phyloP scores from a whole-genome alignment of 179 eudicot species.

The Sideroxylon spinosum region DNA sequence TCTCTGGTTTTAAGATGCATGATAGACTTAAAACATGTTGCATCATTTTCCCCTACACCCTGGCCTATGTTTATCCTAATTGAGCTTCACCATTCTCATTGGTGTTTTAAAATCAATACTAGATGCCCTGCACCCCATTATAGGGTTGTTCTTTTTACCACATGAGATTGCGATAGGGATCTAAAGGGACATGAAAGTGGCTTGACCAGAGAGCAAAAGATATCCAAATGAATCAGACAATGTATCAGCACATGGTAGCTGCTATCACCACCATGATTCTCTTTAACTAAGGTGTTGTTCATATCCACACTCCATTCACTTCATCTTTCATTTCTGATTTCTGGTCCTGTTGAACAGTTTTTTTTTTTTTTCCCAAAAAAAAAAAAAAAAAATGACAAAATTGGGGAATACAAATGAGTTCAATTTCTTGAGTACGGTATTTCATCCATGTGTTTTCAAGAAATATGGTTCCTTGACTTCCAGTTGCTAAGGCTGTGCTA shows the following conservation, averaged over 20 bases:
- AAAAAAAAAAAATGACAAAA: too few relatives aligned
- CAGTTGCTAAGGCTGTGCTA: background rate
- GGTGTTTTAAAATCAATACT: background rate
- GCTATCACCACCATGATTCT: background rate
- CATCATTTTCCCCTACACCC: too few relatives aligned
- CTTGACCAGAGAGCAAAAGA: slow-evolving; percentile 13
- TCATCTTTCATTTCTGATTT: background rate
- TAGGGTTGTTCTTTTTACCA: background rate
- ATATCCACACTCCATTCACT: background rate
- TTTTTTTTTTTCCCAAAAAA: too few relatives aligned
- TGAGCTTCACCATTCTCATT: background rate
- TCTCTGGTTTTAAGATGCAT: background rate
- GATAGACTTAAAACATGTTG: background rate
- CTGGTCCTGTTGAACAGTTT: background rate
- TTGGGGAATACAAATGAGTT: too few relatives aligned
- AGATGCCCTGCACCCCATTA: background rate
- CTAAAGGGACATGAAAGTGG: background rate
- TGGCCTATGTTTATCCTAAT: background rate
- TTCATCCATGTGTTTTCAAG: background rate
- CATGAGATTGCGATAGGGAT: background rate
- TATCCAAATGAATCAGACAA: slow-evolving; percentile 16
- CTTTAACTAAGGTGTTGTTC: slow-evolving; percentile 3
- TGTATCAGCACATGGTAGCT: background rate
- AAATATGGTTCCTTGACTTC: background rate
- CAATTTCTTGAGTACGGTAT: background rate